Base-by-base conservation (phyloP, 163 green algal species). In the Chlamydomonas reinhardtii region DNA sequence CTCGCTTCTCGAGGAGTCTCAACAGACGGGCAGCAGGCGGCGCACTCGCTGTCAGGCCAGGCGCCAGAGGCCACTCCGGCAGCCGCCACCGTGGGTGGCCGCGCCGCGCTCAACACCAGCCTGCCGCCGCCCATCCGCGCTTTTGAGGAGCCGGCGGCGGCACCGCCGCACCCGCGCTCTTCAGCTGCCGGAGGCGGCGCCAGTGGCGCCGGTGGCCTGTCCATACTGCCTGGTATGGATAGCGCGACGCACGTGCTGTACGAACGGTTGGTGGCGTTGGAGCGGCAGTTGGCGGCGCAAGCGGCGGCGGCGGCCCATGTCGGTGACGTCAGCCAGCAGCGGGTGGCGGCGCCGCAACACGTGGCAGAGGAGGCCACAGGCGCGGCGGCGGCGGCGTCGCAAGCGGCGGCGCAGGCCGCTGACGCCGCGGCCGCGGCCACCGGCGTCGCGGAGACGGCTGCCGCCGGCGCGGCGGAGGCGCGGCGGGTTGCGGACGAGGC, bases 221-320 rank as follows among this genome's bases (percentile, higher is more conserved):
- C 59, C 22, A 9, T 65, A 29, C 59, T 65, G 59, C 59, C 27
- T 5, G 24, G 12, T 0, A 70, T 32, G 27, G 64, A n/a, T n/a
- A 25, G 16, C 59, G 35, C 76, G 24, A 11, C 61, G 25, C 61
- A 64, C 19, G 68, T 25, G 68, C 62, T 84, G 65, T 29, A 65
- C 24, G 12, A 84, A 29, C 37, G 76, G 15, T 29, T 84, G 29
- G 39, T 64, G 64, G 64, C 37, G 1, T 29, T 84, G 76, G 76
- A 84, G 64, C 37, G 64, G 29, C 35, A 68, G 64, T 16, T 84
- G 39, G 27, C 25, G 27, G 62, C 15, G 62, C 25, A 34, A 29
- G 48, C 48, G 9, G 48, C 14, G 48, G 48, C 48, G 48, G 48
- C 48, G 48, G 48, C 62, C 9, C 24, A 17, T 11, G 62, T 29